Conservation (phyloP, 345 rosid species). For the Rubroshorea leprosula region DNA sequence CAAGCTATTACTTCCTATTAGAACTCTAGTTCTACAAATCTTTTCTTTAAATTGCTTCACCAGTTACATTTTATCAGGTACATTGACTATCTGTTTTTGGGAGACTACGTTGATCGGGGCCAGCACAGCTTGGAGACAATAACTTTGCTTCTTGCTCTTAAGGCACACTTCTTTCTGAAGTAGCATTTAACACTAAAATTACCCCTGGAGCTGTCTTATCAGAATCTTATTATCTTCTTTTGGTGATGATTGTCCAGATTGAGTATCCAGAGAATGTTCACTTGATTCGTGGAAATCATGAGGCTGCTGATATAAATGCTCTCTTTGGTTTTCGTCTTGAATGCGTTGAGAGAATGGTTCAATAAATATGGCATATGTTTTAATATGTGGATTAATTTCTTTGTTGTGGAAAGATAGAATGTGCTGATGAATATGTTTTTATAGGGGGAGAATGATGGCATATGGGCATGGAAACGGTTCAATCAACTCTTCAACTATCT, state of each 20-base stretch:
- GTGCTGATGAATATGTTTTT: constrained; percentile 11
- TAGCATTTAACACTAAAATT: neutral
- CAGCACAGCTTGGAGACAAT: constrained; percentile 98
- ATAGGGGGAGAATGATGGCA: constrained; percentile 93
- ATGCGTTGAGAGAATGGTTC: constrained; percentile 97
- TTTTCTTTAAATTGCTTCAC: constrained; percentile 16
- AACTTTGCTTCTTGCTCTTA: constrained; percentile 92
- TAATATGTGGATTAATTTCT: neutral
- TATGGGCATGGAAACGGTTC: constrained; percentile 99
- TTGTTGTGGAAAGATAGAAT: constrained; percentile 3
- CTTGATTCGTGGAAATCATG: constrained; percentile 96
- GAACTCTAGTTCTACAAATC: neutral
- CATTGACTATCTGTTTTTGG: constrained; percentile 92
- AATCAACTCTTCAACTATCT: constrained; percentile 88
- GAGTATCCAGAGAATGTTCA: constrained; percentile 93
- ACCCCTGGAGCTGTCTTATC: neutral
- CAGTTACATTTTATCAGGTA: constrained; percentile 44
- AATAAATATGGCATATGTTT: neutral
- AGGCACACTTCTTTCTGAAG: constrained; percentile 43
- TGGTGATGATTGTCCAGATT: constrained; percentile 47
- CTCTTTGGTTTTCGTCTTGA: constrained; percentile 95
- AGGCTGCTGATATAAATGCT: constrained; percentile 98
- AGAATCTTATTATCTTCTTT: constrained; percentile 13
- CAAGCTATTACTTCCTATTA: neutral
- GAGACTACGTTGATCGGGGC: constrained; percentile 97